Base-by-base conservation (phyloP, 2,329 filamentous ascomycete genomes). In the Fusarium coffeatum region DNA sequence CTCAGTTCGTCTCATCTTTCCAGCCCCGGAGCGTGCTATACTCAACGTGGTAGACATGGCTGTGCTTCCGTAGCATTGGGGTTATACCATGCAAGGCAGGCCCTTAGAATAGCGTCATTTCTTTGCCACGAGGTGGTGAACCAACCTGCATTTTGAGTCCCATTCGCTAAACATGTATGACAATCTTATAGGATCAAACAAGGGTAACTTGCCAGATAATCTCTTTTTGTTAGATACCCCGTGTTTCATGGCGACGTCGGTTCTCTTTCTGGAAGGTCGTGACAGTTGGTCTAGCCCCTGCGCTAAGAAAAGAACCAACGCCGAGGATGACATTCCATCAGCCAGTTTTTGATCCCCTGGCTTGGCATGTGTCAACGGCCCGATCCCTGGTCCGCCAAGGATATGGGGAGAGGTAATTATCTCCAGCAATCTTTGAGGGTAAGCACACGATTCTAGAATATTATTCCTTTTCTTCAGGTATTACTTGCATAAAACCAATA, bases 261-360 rank as follows among this genome's bases (percentile, higher is more conserved):
- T 34, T 22, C 61, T 55, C 30, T 23, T 59, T 64, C 51, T 64
- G 62, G 59, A 64, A 64, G 62, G 60, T 64, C 59, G 27, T 47
- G 28, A 47, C 34, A 20, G 25, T 22, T 56, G 22, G n/a, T n/a
- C 41, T 59, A 58, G 50, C 56, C 49, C 30, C 59, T 64, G 20
- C 50, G 45, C 32, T 42, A 58, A 58, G 18, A n/a, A 16, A 34
- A 27, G 34, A n/a, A n/a, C 34, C 18, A 37, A n/a, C n/a, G 8
- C 23, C 40, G 30, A 28, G 32, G 11, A 53, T 43, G 8, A 27
- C n/a, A 13, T 22, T 15, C 18, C 32, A n/a, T 25, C 18, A 42
- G 23, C 7, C 23, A 40, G 32, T 27, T 15, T 27, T 27, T n/a
- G 15, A 15, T 46, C 27, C 13, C 61, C 46, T 65, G 51, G 60